Base-by-base conservation (phyloP, 2,329 filamentous ascomycete species). In the Dothideomycetes sp. region DNA sequence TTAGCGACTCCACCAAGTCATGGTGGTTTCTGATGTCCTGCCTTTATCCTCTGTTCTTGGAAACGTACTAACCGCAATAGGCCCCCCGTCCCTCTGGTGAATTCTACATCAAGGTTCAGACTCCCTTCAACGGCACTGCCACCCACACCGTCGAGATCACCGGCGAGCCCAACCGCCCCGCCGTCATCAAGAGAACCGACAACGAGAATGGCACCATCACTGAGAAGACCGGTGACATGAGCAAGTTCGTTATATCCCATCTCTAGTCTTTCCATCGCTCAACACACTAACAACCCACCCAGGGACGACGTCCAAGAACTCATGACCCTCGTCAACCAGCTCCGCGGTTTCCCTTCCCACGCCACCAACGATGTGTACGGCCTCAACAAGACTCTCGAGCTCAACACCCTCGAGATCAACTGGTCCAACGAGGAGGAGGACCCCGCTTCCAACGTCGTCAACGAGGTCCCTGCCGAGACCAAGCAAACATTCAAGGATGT, bases 401-500 rank as follows among this genome's bases (percentile, higher is more conserved):
- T 65, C 47, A 59, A 59, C 47, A 65, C 62, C 2, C 57, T 64
- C 41, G 62, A 65, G 43, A 61, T 65, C 23, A 62, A 65, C 47
- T 66, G 62, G 62, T 48, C 49, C 25, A 64, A 63, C 43, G 51
- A 55, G 42, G 62, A 64, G 19, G 57, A 62, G 12, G 62, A 64
- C 40, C 47, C 56, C 3, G 52, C 55, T 3, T 51, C 57, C 24
- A 52, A 52, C 20, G 52, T 52, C 9, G 50, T 58, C 2, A 49
- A 47, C 12, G 59, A 62, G 42, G 45, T 65, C 13, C 56, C 56
- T 1, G 54, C 48, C 5, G 63, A 66, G 57, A 57, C 60, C 47
- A 66, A 64, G 54, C 57, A 64, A 38, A 61, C 61, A 20, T 65
- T 65, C 47, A 63, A 62, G 58, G 51, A 62, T 22, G 54, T 65